Conservation (phyloP, 2,329 filamentous ascomycete species). For the Saccharata proteae region DNA sequence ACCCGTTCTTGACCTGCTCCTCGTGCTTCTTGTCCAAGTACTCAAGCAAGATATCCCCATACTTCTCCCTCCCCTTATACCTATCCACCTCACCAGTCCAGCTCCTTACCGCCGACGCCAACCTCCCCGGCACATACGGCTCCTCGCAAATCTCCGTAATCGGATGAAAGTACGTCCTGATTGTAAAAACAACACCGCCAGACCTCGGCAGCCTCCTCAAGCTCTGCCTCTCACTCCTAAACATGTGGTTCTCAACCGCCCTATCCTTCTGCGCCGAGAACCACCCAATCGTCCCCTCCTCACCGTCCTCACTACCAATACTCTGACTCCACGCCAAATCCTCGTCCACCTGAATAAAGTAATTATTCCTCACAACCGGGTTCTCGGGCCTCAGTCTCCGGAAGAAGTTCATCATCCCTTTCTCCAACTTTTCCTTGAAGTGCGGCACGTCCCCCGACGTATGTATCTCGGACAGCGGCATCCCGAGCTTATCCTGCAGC, state of each 20-base stretch:
- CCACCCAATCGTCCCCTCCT: conserved; percentile 50
- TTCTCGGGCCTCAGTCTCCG: conserved; percentile 55
- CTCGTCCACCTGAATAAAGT: conserved; percentile 81
- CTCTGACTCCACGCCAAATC: conserved; percentile 61
- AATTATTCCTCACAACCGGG: conserved; percentile 61
- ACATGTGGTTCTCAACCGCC: conserved; percentile 61
- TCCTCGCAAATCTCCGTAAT: conserved; percentile 56
- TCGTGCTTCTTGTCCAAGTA: conserved; percentile 64
- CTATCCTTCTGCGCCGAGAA: conserved; percentile 62
- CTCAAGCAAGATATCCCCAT: conserved; percentile 59
- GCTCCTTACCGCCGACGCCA: conserved; percentile 68
- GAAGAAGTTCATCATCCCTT: conserved; percentile 75
- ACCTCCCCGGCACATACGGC: conserved; percentile 62
- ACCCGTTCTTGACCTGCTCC: conserved; percentile 56
- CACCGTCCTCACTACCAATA: conserved; percentile 59
- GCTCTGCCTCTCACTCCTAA: conserved; percentile 64
- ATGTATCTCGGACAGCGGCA: conserved; percentile 69
- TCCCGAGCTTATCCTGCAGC: conserved; percentile 66
- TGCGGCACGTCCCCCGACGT: conserved; percentile 64
- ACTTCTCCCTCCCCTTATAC: conserved; percentile 71
- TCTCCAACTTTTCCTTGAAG: conserved; percentile 58
- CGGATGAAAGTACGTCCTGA: conserved; percentile 68
- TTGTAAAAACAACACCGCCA: conserved; percentile 54
- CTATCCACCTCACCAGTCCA: conserved; percentile 66
- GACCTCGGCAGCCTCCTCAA: conserved; percentile 43